phyloP scores from a whole-genome alignment of 148 eudicot species.

The Hydrangea macrophylla region DNA sequence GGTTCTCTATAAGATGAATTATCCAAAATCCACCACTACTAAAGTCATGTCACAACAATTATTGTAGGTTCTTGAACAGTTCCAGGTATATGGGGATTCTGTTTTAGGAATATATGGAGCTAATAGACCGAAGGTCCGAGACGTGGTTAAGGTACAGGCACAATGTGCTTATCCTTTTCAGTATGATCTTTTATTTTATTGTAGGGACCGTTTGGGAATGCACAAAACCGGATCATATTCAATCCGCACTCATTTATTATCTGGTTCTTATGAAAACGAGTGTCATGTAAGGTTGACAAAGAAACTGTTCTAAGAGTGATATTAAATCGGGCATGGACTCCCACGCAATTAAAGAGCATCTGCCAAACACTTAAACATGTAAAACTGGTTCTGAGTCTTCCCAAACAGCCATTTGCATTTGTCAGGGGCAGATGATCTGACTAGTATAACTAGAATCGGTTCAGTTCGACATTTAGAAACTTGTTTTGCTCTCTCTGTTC shows the following conservation, averaged over 20 bases:
- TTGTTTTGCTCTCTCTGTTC: background rate
- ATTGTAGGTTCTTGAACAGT: slow-evolving; percentile 71
- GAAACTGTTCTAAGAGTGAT: too few relatives aligned
- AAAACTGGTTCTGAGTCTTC: too few relatives aligned
- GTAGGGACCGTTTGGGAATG: too few relatives aligned
- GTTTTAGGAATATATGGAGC: slow-evolving; percentile 63
- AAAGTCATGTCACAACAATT: background rate
- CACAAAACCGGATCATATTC: too few relatives aligned
- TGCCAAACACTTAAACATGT: too few relatives aligned
- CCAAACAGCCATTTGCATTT: too few relatives aligned
- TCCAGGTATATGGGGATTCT: slow-evolving; percentile 83
- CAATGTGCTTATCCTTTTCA: background rate
- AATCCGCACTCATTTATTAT: too few relatives aligned
- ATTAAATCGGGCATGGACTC: too few relatives aligned
- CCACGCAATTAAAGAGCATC: too few relatives aligned
- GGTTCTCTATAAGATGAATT: background rate
- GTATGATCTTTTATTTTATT: background rate
- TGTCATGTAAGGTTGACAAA: too few relatives aligned
- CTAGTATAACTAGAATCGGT: background rate
- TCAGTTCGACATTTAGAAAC: background rate
- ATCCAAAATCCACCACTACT: background rate
- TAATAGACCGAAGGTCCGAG: slow-evolving; percentile 68
- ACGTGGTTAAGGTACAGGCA: slow-evolving; percentile 62
- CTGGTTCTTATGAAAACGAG: too few relatives aligned
- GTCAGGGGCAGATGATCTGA: background rate